phyloP scores from a whole-genome alignment of 805 yeast genomes.

The Nakazawaea ernobii region DNA sequence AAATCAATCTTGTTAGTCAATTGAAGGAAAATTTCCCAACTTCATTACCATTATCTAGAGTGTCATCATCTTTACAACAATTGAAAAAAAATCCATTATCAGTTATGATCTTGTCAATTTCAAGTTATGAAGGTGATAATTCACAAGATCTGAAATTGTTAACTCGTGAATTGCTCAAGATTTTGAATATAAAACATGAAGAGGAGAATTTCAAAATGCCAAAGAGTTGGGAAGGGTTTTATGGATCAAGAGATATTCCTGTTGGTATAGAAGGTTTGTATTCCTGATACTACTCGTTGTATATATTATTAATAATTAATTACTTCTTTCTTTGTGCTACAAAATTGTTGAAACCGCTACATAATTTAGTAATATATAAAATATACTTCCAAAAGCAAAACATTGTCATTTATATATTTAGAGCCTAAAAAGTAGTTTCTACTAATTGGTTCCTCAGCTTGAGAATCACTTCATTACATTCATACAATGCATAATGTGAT shows the following conservation, averaged over 20 bases:
- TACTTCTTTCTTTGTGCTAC: no score
- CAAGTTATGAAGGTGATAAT: slow-evolving; percentile 90
- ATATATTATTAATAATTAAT: not conserved
- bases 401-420: no score
- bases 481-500: no score
- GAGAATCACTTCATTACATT: no score
- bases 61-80: not conserved
- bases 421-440: no score
- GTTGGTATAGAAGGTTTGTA: slow-evolving; percentile 68
- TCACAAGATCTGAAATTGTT: slow-evolving; percentile 58
- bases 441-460: no score
- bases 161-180: slow-evolving; percentile 26
- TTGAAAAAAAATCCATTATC: not conserved
- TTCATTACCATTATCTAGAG: slow-evolving; percentile 13
- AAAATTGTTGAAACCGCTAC: no score
- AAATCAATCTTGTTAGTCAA: slow-evolving; percentile 4
- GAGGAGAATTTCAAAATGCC: slow-evolving; percentile 44
- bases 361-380: no score
- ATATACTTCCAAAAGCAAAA: no score
- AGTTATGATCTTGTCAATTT: slow-evolving; percentile 25
- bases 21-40: slow-evolving; percentile 13
- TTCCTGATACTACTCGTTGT: slow-evolving; percentile 1
- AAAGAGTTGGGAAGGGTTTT: slow-evolving; percentile 77
- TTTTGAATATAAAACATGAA: not conserved
- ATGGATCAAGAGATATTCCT: slow-evolving; percentile 69